phyloP scores from a whole-genome alignment of 2,329 filamentous ascomycete genomes.

The Penicillium hesseltinei region DNA sequence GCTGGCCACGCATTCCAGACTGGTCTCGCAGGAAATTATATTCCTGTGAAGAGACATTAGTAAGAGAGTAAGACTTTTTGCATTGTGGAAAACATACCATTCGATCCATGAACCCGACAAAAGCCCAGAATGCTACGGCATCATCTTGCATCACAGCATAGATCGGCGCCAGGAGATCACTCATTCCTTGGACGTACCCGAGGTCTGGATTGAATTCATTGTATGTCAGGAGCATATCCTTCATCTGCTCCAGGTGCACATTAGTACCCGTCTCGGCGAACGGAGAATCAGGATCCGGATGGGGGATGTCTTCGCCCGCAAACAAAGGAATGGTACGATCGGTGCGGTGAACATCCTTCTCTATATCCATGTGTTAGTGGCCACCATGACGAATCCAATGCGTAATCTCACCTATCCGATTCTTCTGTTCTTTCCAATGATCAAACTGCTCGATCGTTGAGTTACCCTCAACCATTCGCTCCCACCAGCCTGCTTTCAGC shows the following conservation, averaged over 20 bases:
- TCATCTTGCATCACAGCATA: slow-evolving; percentile 98
- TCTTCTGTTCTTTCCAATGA: slow-evolving; percentile 95
- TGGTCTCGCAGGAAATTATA: slow-evolving; percentile 94
- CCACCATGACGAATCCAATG: slow-evolving; percentile 4
- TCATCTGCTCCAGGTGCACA: slow-evolving; percentile 97
- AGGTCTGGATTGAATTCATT: slow-evolving; percentile 96
- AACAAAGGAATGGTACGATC: slow-evolving; percentile 95
- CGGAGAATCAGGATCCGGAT: slow-evolving; percentile 92
- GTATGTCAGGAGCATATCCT: slow-evolving; percentile 97
- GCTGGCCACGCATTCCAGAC: slow-evolving; percentile 90
- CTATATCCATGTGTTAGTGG: slow-evolving; percentile 55
- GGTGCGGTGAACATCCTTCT: slow-evolving; percentile 97
- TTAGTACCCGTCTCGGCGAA: slow-evolving; percentile 93
- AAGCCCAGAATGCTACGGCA: slow-evolving; percentile 94
- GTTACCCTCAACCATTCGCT: slow-evolving; percentile 78
- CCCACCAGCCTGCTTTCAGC: slow-evolving; percentile 95
- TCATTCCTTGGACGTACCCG: slow-evolving; percentile 99
- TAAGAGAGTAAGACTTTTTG: neutral
- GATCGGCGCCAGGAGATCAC: slow-evolving; percentile 88
- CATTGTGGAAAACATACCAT: slow-evolving; percentile 57
- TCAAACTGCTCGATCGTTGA: slow-evolving; percentile 79
- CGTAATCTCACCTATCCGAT: slow-evolving; percentile 75
- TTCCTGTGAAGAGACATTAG: slow-evolving; percentile 51
- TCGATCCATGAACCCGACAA: slow-evolving; percentile 92
- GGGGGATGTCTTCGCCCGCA: slow-evolving; percentile 90